These are phyloP conservation scores for Eleusine coracana DNA, from an alignment of 176 grass and related monocot species.

Conservation along the genomic window DNA sequence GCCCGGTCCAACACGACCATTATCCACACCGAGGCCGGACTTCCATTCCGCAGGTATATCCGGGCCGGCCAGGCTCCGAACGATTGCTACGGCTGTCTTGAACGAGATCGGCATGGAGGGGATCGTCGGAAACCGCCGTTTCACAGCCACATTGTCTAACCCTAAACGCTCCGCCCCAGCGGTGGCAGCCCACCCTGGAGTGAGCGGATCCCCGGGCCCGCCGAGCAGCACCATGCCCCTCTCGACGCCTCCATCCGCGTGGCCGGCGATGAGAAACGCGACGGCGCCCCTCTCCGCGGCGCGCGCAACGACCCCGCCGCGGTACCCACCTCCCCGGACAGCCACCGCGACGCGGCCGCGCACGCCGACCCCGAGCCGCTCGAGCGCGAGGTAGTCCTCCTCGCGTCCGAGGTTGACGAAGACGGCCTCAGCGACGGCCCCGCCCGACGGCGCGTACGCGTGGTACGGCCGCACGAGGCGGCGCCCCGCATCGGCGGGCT, in stretches of 20 bases:
- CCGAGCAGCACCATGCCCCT: conserved; percentile 75
- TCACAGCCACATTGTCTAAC: conserved; percentile 51
- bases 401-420: conserved; percentile 85
- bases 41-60: conserved; percentile 57
- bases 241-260: conserved; percentile 74
- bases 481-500: conserved; percentile 59
- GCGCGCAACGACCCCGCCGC: conserved; percentile 68
- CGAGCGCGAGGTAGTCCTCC: conserved; percentile 65
- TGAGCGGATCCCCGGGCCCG: conserved; percentile 74
- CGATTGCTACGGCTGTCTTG: conserved; percentile 52
- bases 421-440: conserved; percentile 60
- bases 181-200: conserved; percentile 79
- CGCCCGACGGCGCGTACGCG: conserved; percentile 77
- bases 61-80: conserved; percentile 62
- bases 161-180: conserved; percentile 51
- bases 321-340: conserved; percentile 60
- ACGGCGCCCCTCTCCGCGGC: conserved; percentile 65
- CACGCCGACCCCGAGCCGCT: conserved; percentile 55
- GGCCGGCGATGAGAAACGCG: conserved; percentile 68
- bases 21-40: background rate
- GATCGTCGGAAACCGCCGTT: conserved; percentile 66
- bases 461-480: conserved; percentile 70
- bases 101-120: conserved; percentile 86
- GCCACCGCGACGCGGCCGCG: conserved; percentile 57
- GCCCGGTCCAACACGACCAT: conserved; percentile 61